Conservation (phyloP, 2,329 filamentous ascomycete genomes). For the Pseudogymnoascus sp. region DNA sequence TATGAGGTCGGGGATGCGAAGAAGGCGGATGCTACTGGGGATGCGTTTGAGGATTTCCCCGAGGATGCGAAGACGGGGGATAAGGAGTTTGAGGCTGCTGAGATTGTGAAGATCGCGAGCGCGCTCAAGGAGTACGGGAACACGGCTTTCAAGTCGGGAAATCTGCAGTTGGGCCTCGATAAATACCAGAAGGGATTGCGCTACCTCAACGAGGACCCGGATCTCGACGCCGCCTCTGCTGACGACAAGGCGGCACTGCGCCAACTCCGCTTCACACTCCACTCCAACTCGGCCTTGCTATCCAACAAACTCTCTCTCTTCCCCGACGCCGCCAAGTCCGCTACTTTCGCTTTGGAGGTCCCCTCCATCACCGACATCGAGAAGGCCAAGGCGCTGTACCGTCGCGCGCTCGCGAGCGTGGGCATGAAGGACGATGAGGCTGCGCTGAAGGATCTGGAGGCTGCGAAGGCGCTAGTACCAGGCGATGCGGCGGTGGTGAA, state of each 20-base stretch:
- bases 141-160: slow-evolving; percentile 76
- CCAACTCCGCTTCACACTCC: slow-evolving; percentile 72
- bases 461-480: slow-evolving; percentile 68
- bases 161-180: slow-evolving; percentile 63
- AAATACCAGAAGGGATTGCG: slow-evolving; percentile 94
- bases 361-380: slow-evolving; percentile 63
- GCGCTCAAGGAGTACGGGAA: slow-evolving; percentile 91
- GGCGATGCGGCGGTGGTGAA: slow-evolving; percentile 66
- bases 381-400: slow-evolving; percentile 82
- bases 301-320: slow-evolving; percentile 72
- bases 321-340: slow-evolving; percentile 62
- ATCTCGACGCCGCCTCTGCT: slow-evolving; percentile 62
- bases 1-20: slow-evolving; percentile 60
- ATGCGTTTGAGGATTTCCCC: slow-evolving; percentile 92
- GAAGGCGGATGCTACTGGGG: slow-evolving; percentile 71
- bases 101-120: slow-evolving; percentile 69
- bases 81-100: slow-evolving; percentile 55
- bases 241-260: slow-evolving; percentile 61
- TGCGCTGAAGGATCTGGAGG: slow-evolving; percentile 66
- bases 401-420: slow-evolving; percentile 68
- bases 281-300: slow-evolving; percentile 82
- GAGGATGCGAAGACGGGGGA: slow-evolving; percentile 62
- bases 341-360: slow-evolving; percentile 65
- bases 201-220: slow-evolving; percentile 80
- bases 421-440: slow-evolving; percentile 78